Evolutionary conservation across 1,284 basidiomycete genomes (phyloP).

Genomic region (Veloporphyrellus conicus): DNA sequence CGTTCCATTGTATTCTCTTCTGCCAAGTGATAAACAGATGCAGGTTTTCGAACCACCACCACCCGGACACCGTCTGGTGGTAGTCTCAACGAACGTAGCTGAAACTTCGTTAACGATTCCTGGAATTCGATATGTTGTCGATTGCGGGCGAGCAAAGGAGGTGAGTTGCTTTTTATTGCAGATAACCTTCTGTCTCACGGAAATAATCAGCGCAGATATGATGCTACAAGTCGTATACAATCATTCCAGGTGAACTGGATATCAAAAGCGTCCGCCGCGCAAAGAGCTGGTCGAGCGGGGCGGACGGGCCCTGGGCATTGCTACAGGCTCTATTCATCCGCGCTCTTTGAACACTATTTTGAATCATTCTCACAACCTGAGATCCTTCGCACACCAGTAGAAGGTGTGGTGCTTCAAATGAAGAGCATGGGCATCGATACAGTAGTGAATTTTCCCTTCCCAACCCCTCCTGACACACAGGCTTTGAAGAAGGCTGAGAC

Average conservation of each 20-base stretch:
- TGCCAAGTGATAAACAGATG: conserved; percentile 95
- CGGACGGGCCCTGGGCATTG: conserved; percentile 92
- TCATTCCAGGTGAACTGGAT: conserved; percentile 94
- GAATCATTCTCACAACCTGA: conserved; percentile 85
- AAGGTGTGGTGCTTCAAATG: conserved; percentile 97
- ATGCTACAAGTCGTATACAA: conserved; percentile 93
- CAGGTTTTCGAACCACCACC: conserved; percentile 90
- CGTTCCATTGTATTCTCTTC: conserved; percentile 94
- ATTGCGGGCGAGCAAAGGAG: conserved; percentile 95
- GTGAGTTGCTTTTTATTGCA: conserved; percentile 37
- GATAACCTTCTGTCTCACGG: conserved; percentile 3
- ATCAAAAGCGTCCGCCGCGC: conserved; percentile 93
- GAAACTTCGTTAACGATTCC: conserved; percentile 98
- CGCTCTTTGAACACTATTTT: conserved; percentile 89
- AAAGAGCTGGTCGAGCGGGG: conserved; percentile 92
- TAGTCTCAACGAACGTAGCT: conserved; percentile 97
- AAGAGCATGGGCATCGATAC: conserved; percentile 99
- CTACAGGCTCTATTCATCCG: conserved; percentile 90
- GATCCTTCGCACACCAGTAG: conserved; percentile 93
- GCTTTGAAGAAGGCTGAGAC: conserved; percentile 81
- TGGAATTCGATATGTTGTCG: conserved; percentile 96
- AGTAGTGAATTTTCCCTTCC: conserved; percentile 97
- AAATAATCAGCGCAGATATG: conserved; percentile 82
- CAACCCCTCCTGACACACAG: conserved; percentile 87
- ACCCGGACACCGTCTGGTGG: conserved; percentile 83